phyloP scores from a whole-genome alignment of 306 rosid genomes.

The Parietaria judaica region DNA sequence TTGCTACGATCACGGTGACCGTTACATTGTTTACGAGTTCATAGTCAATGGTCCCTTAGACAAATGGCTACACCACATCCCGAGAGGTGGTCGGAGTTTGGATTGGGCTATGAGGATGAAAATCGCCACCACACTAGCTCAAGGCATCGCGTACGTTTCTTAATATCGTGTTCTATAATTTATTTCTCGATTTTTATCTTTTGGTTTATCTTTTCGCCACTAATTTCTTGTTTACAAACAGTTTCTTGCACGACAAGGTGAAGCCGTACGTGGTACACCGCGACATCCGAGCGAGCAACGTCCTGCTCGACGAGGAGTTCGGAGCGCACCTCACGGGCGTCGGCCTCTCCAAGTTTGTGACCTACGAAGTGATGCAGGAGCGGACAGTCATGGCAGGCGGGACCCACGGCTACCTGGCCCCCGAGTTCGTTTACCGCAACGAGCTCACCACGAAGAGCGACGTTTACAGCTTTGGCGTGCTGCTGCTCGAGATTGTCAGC shows the following conservation, averaged over 20 bases:
- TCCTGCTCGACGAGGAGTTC: slow-evolving; percentile 89
- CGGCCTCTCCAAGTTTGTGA: slow-evolving; percentile 87
- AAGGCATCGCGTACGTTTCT: slow-evolving; percentile 90
- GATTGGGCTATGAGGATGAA: slow-evolving; percentile 96
- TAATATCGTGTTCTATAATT: slow-evolving; percentile 3
- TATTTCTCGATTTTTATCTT: neutral
- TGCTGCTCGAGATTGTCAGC: slow-evolving; percentile 81
- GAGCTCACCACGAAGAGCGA: slow-evolving; percentile 96
- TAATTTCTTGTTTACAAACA: too few relatives aligned
- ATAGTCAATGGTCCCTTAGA: slow-evolving; percentile 90
- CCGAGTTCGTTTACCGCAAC: slow-evolving; percentile 83
- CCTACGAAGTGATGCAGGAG: slow-evolving; percentile 89
- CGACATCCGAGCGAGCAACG: slow-evolving; percentile 89
- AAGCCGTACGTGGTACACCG: slow-evolving; percentile 98
- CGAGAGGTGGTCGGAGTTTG: slow-evolving; percentile 92
- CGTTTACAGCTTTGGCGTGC: slow-evolving; percentile 88
- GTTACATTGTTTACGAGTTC: slow-evolving; percentile 89
- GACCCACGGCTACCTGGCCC: slow-evolving; percentile 92
- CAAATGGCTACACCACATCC: slow-evolving; percentile 93
- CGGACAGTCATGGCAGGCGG: slow-evolving; percentile 98
- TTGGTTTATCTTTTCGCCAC: too few relatives aligned
- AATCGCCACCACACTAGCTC: slow-evolving; percentile 87
- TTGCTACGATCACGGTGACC: slow-evolving; percentile 96
- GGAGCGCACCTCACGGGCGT: slow-evolving; percentile 95
- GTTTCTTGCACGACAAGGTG: slow-evolving; percentile 96